Percentiles rank a stretch among this genome's conserved stretches.
These are phyloP conservation scores for Blyttiomyces sp. DNA, from an alignment of 371 early-diverging fungal species.

Conservation along the genomic window DNA sequence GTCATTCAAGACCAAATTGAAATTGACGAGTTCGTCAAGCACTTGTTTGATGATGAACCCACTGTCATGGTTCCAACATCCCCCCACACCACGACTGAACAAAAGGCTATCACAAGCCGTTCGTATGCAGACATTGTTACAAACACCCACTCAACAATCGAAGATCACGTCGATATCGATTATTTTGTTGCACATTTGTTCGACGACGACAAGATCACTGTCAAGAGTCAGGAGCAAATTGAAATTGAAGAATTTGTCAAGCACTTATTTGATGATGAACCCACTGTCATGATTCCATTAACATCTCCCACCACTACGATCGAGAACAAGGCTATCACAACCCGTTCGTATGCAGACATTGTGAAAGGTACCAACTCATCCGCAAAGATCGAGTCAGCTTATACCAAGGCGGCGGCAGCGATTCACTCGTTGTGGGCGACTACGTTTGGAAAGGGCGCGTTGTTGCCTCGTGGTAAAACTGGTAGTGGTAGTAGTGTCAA, in stretches of 20 bases:
- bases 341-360: background rate
- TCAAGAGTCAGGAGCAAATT: no score
- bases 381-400: background rate
- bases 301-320: background rate
- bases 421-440: no score
- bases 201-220: no score
- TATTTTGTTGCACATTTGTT: no score
- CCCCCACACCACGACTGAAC: no score
- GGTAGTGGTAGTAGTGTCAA: no score
- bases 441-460: background rate
- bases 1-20: conserved; percentile 1
- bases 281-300: background rate
- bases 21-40: background rate
- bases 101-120: background rate
- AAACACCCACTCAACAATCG: background rate
- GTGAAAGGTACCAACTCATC: background rate
- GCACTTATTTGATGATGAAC: background rate
- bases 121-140: background rate
- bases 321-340: background rate
- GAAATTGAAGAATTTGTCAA: background rate
- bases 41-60: background rate
- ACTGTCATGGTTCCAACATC: background rate
- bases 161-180: background rate
- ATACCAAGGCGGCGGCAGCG: no score
- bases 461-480: background rate